A percentile compares a stretch with the other conserved stretches of the same genome.
Conservation (phyloP, 1,284 basidiomycete species). For the Rhodotorula sp. region DNA sequence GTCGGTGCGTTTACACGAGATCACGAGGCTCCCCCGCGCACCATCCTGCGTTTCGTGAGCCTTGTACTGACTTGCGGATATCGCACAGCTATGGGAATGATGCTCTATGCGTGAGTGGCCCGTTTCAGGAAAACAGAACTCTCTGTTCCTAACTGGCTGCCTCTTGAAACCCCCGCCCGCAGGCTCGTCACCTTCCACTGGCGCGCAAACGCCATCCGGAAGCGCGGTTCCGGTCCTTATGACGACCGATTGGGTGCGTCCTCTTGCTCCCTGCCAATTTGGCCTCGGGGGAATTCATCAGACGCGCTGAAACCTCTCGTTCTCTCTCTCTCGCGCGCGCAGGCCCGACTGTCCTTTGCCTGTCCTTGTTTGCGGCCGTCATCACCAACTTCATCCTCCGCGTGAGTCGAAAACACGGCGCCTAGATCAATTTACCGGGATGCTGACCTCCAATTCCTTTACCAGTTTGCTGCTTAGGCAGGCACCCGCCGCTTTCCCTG, state of each 20-base stretch:
- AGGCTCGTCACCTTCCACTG: slow-evolving; percentile 89
- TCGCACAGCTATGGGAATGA: slow-evolving; percentile 81
- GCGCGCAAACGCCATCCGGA: slow-evolving; percentile 88
- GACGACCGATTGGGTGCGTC: slow-evolving; percentile 80
- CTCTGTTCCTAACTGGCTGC: slow-evolving; percentile 1
- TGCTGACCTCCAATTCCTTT: no score
- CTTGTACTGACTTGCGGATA: not conserved
- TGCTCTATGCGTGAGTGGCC: slow-evolving; percentile 71
- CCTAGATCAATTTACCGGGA: no score
- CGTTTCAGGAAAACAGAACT: no score
- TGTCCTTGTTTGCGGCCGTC: slow-evolving; percentile 81
- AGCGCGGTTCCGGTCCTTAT: slow-evolving; percentile 89
- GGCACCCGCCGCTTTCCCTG: no score
- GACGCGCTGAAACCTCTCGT: not conserved
- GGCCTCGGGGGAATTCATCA: no score
- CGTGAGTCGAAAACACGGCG: not conserved
- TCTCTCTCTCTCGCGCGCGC: not conserved
- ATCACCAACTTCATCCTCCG: slow-evolving; percentile 79
- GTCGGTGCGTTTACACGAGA: slow-evolving; percentile 62
- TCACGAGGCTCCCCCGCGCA: no score
- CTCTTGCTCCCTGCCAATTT: not conserved
- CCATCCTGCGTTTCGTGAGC: no score
- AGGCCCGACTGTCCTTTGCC: slow-evolving; percentile 75
- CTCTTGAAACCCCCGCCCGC: slow-evolving; percentile 19
- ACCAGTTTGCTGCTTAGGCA: no score